Evolutionary conservation across 345 rosid species (phyloP).

Genomic region (Hevea brasiliensis): DNA sequence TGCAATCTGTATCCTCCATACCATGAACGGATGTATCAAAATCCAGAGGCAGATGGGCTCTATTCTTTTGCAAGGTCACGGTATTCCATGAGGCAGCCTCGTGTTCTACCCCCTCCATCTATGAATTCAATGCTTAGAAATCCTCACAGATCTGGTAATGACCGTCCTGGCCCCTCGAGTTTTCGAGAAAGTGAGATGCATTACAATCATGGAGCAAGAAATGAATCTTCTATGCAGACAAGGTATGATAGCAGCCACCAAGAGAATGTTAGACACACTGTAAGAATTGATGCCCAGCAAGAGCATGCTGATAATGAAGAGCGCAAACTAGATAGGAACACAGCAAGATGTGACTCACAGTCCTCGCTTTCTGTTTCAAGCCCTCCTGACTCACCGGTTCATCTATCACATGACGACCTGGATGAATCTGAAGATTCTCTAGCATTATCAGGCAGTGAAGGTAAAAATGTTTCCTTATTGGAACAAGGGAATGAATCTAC

Average conservation of each 20-base stretch:
- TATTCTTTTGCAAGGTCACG: slow-evolving; percentile 77
- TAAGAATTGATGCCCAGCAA: slow-evolving; percentile 31
- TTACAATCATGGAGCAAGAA: slow-evolving; percentile 43
- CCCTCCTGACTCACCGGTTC: slow-evolving; percentile 88
- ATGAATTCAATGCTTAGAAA: slow-evolving; percentile 58
- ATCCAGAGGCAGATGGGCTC: slow-evolving; percentile 64
- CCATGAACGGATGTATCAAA: slow-evolving; percentile 57
- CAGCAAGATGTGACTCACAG: slow-evolving; percentile 80
- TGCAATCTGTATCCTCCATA: slow-evolving; percentile 54
- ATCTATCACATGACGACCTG: slow-evolving; percentile 92
- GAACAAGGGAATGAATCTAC: slow-evolving; percentile 40
- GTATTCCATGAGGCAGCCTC: slow-evolving; percentile 86
- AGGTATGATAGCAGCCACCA: slow-evolving; percentile 48
- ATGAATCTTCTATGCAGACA: slow-evolving; percentile 43
- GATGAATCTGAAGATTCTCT: slow-evolving; percentile 77
- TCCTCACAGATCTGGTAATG: slow-evolving; percentile 51
- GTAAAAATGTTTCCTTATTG: slow-evolving; percentile 39
- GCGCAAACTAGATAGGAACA: slow-evolving; percentile 44
- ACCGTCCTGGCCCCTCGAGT: slow-evolving; percentile 54
- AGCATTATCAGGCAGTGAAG: slow-evolving; percentile 46
- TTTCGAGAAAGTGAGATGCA: slow-evolving; percentile 45
- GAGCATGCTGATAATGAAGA: slow-evolving; percentile 38
- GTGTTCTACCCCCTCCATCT: slow-evolving; percentile 85
- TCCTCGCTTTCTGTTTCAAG: slow-evolving; percentile 92
- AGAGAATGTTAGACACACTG: slow-evolving; percentile 43